Evolutionary conservation across 345 rosid species (phyloP).

Genomic region (Lepidium didymum): DNA sequence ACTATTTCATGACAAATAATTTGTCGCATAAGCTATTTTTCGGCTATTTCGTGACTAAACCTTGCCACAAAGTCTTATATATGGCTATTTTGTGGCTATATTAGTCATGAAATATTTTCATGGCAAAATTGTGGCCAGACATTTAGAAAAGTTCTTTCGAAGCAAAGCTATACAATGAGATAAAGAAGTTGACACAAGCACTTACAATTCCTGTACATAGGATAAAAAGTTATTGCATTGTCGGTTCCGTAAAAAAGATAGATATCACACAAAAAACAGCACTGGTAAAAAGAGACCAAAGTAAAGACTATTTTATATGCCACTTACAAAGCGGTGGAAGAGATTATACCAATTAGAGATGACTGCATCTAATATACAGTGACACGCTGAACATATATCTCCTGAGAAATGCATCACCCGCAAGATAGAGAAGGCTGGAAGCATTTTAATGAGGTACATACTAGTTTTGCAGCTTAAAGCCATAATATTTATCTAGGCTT

Average conservation of each 20-base stretch:
- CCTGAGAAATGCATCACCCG: background rate
- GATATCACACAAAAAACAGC: background rate
- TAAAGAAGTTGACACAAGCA: background rate
- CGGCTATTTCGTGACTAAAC: too few relatives aligned
- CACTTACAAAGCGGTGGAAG: background rate
- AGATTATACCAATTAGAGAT: background rate
- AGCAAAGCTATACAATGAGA: background rate
- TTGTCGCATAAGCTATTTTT: too few relatives aligned
- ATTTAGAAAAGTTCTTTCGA: background rate
- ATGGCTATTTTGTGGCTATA: too few relatives aligned
- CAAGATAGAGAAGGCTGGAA: background rate
- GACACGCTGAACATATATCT: background rate
- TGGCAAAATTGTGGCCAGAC: background rate
- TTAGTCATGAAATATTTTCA: too few relatives aligned
- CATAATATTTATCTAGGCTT: background rate
- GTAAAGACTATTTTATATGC: background rate
- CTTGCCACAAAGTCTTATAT: too few relatives aligned
- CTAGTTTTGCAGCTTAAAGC: background rate
- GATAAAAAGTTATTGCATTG: background rate
- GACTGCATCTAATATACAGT: background rate
- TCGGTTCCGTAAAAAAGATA: background rate
- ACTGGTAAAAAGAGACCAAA: background rate
- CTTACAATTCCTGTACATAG: background rate
- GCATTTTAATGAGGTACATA: background rate
- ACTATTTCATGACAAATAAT: too few relatives aligned